Conservation (phyloP, 2,329 filamentous ascomycete species). For the Aspergillus hiratsukae region DNA sequence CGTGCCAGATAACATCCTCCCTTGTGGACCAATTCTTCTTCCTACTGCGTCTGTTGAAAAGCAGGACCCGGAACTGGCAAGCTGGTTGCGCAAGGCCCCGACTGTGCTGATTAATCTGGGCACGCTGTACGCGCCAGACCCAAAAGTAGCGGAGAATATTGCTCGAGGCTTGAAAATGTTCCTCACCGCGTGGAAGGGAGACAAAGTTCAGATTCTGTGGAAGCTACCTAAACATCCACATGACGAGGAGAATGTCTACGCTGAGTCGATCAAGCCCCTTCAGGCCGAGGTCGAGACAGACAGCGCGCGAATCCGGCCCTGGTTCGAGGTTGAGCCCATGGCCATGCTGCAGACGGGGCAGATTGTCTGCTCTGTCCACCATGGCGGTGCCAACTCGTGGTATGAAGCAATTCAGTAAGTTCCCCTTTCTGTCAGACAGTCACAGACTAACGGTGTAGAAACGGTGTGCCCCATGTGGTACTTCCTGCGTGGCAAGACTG, state of each 20-base stretch:
- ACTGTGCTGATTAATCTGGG: slow-evolving; percentile 51
- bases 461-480: slow-evolving; percentile 42
- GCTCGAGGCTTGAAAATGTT: slow-evolving; percentile 34
- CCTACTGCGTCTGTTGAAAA: slow-evolving; percentile 29
- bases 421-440: background rate
- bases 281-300: slow-evolving; percentile 23
- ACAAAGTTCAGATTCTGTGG: slow-evolving; percentile 35
- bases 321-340: slow-evolving; percentile 41
- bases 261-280: slow-evolving; percentile 19
- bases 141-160: slow-evolving; percentile 38
- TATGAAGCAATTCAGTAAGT: slow-evolving; percentile 42
- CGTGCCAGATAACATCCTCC: slow-evolving; percentile 38
- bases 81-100: slow-evolving; percentile 42
- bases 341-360: slow-evolving; percentile 31
- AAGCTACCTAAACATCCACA: slow-evolving; percentile 30
- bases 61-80: slow-evolving; percentile 39
- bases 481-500: slow-evolving; percentile 45
- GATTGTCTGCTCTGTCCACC: slow-evolving; percentile 40
- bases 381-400: slow-evolving; percentile 46
- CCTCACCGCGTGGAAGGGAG: slow-evolving; percentile 25
- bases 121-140: slow-evolving; percentile 31
- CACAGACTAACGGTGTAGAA: slow-evolving; percentile 19
- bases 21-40: slow-evolving; percentile 47
- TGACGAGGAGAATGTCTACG: slow-evolving; percentile 16
- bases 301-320: slow-evolving; percentile 37